These are phyloP conservation scores for Bipolaris victoriae DNA, from an alignment of 2,329 filamentous ascomycete genomes.

Conservation along the genomic window DNA sequence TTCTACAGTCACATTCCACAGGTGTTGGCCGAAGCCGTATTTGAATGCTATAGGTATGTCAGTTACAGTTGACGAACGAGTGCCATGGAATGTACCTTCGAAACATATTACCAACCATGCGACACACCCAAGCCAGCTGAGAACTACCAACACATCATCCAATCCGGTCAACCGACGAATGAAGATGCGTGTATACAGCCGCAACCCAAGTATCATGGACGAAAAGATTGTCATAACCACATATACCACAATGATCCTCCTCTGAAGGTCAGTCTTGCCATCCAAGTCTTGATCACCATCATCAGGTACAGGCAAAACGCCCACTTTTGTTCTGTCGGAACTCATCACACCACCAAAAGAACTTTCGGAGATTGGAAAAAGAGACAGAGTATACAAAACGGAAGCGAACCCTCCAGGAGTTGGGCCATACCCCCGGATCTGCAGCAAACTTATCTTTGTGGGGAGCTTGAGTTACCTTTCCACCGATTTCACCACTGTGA, in stretches of 20 bases:
- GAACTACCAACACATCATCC: constrained; percentile 21
- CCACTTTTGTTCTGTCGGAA: constrained; percentile 6
- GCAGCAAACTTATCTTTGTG: constrained; percentile 15
- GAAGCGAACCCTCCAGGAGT: neutral
- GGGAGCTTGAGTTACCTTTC: constrained; percentile 7
- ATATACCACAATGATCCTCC: constrained; percentile 20
- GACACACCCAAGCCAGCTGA: constrained; percentile 25
- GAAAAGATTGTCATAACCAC: constrained; percentile 20
- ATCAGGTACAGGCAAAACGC: constrained; percentile 17
- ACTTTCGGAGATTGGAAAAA: neutral
- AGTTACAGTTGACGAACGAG: constrained; percentile 1
- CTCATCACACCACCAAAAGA: constrained; percentile 3
- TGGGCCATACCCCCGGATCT: constrained; percentile 1
- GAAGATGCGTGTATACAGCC: constrained; percentile 26
- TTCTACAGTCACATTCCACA: constrained; percentile 24
- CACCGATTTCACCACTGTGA: constrained; percentile 6
- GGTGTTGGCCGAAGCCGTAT: constrained; percentile 28
- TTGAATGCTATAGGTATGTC: constrained; percentile 17
- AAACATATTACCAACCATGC: constrained; percentile 24
- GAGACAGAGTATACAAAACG: neutral
- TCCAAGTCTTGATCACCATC: constrained; percentile 15
- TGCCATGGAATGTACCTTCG: constrained; percentile 6
- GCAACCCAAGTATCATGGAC: constrained; percentile 16
- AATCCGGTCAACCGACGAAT: constrained; percentile 18
- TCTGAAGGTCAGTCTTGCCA: constrained; percentile 19